These are phyloP conservation scores for Chlorociboria aeruginascens DNA, from an alignment of 495 filamentous ascomycete species.

Conservation along the genomic window DNA sequence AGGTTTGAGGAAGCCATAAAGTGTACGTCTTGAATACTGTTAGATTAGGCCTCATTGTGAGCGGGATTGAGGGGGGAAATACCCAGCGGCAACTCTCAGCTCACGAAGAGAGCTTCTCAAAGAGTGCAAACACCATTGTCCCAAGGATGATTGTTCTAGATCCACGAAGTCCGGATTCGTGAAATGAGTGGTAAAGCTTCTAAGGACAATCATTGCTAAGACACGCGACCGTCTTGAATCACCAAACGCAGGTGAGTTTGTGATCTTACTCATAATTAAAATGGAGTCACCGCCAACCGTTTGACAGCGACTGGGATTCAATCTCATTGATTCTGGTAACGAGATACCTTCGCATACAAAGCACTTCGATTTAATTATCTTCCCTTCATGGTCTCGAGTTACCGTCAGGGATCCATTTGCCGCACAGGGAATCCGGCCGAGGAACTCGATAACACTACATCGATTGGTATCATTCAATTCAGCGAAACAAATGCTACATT, in stretches of 20 bases:
- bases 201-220: slow-evolving; percentile 58
- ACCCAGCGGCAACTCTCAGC: slow-evolving; percentile 64
- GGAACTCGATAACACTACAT: slow-evolving; percentile 22
- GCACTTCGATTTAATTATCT: slow-evolving; percentile 16
- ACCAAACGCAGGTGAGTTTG: slow-evolving; percentile 43
- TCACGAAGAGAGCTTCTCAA: slow-evolving; percentile 76
- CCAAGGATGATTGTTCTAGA: slow-evolving; percentile 49
- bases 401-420: slow-evolving; percentile 23
- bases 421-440: slow-evolving; percentile 35
- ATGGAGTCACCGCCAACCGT: slow-evolving; percentile 27
- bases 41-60: slow-evolving; percentile 15
- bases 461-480: slow-evolving; percentile 15
- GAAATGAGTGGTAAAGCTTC: slow-evolving; percentile 54
- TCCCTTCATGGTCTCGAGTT: slow-evolving; percentile 11
- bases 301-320: slow-evolving; percentile 25
- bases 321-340: slow-evolving; percentile 7
- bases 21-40: slow-evolving; percentile 35
- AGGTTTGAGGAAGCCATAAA: slow-evolving; percentile 51
- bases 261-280: slow-evolving; percentile 41
- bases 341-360: slow-evolving; percentile 24
- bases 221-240: slow-evolving; percentile 52
- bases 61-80: slow-evolving; percentile 14
- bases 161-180: slow-evolving; percentile 43
- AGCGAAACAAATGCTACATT: slow-evolving; percentile 2
- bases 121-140: slow-evolving; percentile 70